These are phyloP conservation scores for Anethum foeniculum DNA, from an alignment of 140 eudicot species.

Conservation along the genomic window DNA sequence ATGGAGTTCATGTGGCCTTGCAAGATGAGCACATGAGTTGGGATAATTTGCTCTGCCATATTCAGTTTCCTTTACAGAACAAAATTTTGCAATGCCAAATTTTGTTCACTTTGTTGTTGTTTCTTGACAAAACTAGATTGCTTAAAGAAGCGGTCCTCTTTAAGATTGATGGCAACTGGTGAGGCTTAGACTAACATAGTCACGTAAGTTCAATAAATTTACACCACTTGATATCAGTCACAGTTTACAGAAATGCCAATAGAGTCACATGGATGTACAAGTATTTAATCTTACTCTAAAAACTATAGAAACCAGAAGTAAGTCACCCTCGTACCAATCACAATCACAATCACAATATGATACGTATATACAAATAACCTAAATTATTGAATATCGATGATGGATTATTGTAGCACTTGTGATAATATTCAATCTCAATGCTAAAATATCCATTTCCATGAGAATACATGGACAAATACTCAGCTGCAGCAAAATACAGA, in stretches of 20 bases:
- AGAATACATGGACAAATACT: not conserved
- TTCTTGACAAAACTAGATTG: not conserved
- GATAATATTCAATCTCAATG: not conserved
- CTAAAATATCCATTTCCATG: not conserved
- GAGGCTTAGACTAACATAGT: not conserved
- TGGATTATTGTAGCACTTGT: not conserved
- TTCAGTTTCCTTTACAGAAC: not conserved
- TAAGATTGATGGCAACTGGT: not conserved
- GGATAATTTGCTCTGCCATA: not conserved
- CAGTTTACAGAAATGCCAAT: not conserved
- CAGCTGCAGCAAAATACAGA: not conserved
- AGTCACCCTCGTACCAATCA: not conserved
- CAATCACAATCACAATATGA: not conserved
- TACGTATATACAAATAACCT: not conserved
- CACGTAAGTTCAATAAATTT: not conserved
- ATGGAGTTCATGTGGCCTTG: slow-evolving; percentile 39
- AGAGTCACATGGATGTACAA: not conserved
- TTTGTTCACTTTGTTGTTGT: not conserved
- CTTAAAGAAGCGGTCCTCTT: not conserved
- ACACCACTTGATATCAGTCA: not conserved
- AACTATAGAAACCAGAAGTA: no score
- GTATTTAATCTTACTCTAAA: not conserved
- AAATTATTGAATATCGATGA: not conserved
- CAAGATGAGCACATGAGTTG: slow-evolving; percentile 31
- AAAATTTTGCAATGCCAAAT: not conserved